A percentile compares a stretch with the other conserved stretches of the same genome.
These are phyloP conservation scores for Dissophora ornata DNA, from an alignment of 192 early-diverging fungal species.

Conservation along the genomic window DNA sequence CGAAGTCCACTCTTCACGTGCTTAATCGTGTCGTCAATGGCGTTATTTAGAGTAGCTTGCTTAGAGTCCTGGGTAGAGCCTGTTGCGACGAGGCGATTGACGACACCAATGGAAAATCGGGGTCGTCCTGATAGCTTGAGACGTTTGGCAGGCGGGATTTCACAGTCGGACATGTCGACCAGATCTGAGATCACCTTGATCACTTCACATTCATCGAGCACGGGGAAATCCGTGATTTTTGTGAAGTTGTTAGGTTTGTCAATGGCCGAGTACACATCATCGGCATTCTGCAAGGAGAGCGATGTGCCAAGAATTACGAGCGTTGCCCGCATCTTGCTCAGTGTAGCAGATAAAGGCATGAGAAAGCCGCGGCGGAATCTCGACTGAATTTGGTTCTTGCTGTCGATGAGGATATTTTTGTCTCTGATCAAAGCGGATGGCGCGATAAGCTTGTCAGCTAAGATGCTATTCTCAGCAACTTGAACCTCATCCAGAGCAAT, in stretches of 20 bases:
- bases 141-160: conserved; percentile 13
- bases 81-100: conserved; percentile 2
- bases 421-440: conserved; percentile 8
- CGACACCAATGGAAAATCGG: conserved; percentile 20
- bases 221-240: conserved; percentile 5
- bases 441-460: conserved; percentile 13
- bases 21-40: conserved; percentile 14
- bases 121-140: conserved; percentile 17
- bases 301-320: conserved; percentile 46
- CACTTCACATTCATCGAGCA: not conserved
- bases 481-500: conserved; percentile 42
- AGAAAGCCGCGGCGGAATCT: conserved; percentile 33
- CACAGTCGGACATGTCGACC: not conserved
- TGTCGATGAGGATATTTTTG: conserved; percentile 11
- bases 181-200: conserved; percentile 13
- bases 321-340: conserved; percentile 24
- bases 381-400: conserved; percentile 4
- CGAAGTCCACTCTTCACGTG: conserved; percentile 4
- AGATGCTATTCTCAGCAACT: conserved; percentile 5
- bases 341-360: conserved; percentile 16
- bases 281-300: conserved; percentile 19
- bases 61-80: not conserved
- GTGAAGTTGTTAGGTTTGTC: not conserved
- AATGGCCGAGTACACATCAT: conserved; percentile 12
- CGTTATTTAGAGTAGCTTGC: conserved; percentile 27